phyloP scores from a whole-genome alignment of 306 rosid genomes.

The Astragalus glycyphyllos region DNA sequence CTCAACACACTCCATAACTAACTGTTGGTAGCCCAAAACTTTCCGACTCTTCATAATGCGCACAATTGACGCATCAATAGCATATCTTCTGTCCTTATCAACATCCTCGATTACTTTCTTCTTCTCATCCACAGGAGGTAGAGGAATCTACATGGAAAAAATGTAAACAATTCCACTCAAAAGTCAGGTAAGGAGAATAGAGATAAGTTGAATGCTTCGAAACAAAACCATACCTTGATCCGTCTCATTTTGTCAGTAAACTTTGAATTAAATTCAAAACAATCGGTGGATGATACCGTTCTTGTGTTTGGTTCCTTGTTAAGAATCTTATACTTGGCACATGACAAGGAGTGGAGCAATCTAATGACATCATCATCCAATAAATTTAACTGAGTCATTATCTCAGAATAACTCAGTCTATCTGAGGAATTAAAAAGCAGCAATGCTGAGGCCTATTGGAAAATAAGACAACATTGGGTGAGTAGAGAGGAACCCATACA shows the following conservation, averaged over 20 bases:
- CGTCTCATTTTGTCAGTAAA: conserved; percentile 94
- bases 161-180: conserved; percentile 17
- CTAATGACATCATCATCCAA: conserved; percentile 84
- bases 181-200: conserved; percentile 14
- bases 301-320: conserved; percentile 82
- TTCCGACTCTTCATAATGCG: conserved; percentile 95
- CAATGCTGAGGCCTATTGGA: conserved; percentile 78
- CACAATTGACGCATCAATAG: conserved; percentile 93
- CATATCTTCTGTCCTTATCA: conserved; percentile 94
- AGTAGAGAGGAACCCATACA: conserved; percentile 31
- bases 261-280: conserved; percentile 84
- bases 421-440: conserved; percentile 88
- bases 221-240: conserved; percentile 66
- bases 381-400: conserved; percentile 83
- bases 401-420: conserved; percentile 80
- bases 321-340: conserved; percentile 96
- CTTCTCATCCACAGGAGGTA: conserved; percentile 96
- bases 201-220: background rate
- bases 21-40: conserved; percentile 79
- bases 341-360: conserved; percentile 88
- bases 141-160: conserved; percentile 71
- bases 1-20: conserved; percentile 93
- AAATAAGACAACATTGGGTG: conserved; percentile 29
- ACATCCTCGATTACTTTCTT: conserved; percentile 92
- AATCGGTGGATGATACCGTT: conserved; percentile 61